Percentiles rank a stretch among this genome's conserved stretches.
Conservation (phyloP, 1,284 basidiomycete species). For the Termitomyces sp. region DNA sequence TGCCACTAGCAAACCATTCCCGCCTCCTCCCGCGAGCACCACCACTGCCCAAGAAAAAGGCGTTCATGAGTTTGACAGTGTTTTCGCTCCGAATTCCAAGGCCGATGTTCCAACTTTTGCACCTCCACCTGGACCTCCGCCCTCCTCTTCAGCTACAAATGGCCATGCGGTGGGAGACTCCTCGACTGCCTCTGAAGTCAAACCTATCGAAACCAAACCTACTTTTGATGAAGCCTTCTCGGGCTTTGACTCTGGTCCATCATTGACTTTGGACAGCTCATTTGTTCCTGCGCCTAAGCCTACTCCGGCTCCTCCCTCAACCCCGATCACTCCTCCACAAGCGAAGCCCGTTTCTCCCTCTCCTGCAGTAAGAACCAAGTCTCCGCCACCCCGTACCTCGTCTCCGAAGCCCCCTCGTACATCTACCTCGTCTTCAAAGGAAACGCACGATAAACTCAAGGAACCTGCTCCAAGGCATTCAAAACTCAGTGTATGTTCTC, state of each 20-base stretch:
- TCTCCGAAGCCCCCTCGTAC: constrained; percentile 55
- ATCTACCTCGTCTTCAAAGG: constrained; percentile 56
- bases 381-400: constrained; percentile 36
- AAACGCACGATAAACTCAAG: constrained; percentile 50
- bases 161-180: constrained; percentile 9
- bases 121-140: constrained; percentile 1
- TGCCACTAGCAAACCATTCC: constrained; percentile 28
- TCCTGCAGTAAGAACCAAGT: constrained; percentile 31
- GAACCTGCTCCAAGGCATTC: constrained; percentile 53
- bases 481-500: constrained; percentile 63
- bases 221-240: constrained; percentile 62
- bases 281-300: constrained; percentile 21
- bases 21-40: constrained; percentile 21
- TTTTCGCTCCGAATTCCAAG: constrained; percentile 23
- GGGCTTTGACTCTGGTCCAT: constrained; percentile 40
- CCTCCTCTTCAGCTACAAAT: neutral
- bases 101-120: constrained; percentile 18
- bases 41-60: constrained; percentile 18
- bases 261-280: constrained; percentile 37
- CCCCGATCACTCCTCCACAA: constrained; percentile 31
- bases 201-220: constrained; percentile 23
- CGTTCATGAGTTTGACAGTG: constrained; percentile 39
- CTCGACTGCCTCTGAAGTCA: neutral
- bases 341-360: constrained; percentile 32
- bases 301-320: constrained; percentile 22